Percentiles rank a stretch among this genome's conserved stretches.
Conservation (phyloP, 1,284 basidiomycete species). For the Mixia osmundae region DNA sequence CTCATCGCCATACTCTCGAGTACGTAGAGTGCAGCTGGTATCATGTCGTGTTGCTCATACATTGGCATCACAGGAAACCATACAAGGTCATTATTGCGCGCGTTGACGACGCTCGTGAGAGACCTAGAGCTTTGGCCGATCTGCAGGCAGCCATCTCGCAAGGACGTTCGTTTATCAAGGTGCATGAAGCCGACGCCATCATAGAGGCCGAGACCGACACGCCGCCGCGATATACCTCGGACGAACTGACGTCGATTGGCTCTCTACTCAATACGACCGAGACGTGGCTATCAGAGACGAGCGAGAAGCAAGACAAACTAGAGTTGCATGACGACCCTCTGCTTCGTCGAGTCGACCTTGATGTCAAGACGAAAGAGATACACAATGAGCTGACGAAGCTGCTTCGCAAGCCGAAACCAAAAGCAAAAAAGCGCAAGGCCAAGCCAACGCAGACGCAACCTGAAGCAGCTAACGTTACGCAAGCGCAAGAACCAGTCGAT, state of each 20-base stretch:
- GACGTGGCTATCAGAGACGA: slow-evolving; percentile 48
- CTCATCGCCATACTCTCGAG: slow-evolving; percentile 56
- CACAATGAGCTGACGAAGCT: slow-evolving; percentile 40
- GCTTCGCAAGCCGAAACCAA: too few relatives aligned
- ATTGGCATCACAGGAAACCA: slow-evolving; percentile 31
- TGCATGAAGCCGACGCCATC: slow-evolving; percentile 39
- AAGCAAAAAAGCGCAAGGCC: too few relatives aligned
- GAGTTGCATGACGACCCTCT: slow-evolving; percentile 54
- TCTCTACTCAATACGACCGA: slow-evolving; percentile 49
- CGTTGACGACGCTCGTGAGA: slow-evolving; percentile 56
- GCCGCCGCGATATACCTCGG: slow-evolving; percentile 40
- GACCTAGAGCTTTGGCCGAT: slow-evolving; percentile 36
- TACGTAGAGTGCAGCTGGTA: slow-evolving; percentile 26
- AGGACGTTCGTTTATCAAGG: slow-evolving; percentile 48
- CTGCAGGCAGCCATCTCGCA: slow-evolving; percentile 37
- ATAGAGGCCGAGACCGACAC: slow-evolving; percentile 20
- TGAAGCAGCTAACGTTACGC: too few relatives aligned
- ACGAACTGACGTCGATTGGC: slow-evolving; percentile 55
- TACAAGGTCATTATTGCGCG: slow-evolving; percentile 56
- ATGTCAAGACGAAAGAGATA: slow-evolving; percentile 48
- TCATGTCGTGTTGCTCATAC: slow-evolving; percentile 1
- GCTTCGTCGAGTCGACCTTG: slow-evolving; percentile 56
- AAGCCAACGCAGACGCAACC: too few relatives aligned
- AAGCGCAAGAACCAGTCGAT: too few relatives aligned
- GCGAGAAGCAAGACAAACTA: slow-evolving; percentile 51